Evolutionary conservation across 2,329 filamentous ascomycete genomes (phyloP), one percentile per base, ranked within the genome.

Genomic region (Chaetomium globosum): DNA sequence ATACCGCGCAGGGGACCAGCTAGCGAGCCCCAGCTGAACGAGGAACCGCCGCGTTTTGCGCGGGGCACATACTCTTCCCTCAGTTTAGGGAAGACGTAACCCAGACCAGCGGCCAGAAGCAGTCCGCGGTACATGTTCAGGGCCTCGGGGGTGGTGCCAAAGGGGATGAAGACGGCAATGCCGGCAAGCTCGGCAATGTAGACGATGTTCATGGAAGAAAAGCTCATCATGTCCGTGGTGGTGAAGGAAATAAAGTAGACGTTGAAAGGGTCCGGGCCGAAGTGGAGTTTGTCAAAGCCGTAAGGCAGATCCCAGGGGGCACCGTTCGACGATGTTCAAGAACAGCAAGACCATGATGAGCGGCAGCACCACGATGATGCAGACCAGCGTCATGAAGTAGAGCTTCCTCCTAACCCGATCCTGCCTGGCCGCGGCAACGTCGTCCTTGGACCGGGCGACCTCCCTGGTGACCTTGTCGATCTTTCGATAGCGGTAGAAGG

Each of bases 131-230:
- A 86, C 60, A 76, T 76, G 64, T 83, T 82, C 66, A 81, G 75
- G 12, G 82, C 82, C 33, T 86, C 84, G 30, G 78, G 78, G n/a
- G 82, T 85, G 65, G 80, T 80, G 54, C 85, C 85, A 63, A 87
- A 87, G 73, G 85, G 85, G 33, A 80, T 51, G 51, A 86, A 82
- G 56, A 86, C 78, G 55, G 80, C 77, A 1, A 82, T 70, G 4
- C 78, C 75, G 2, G 82, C 80, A 2, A 83, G 58, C 61, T 84
- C 81, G 26, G 79, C 68, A 23, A 86, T 77, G 75, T 83, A 87
- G 61, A 76, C 77, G 65, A 79, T 77, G 69, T 83, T 82, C 69
- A 83, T 69, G 57, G 76, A 71, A 1, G 72, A 60, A 59, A 80
- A 81, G 13, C 73, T 70, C 16, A 83, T 69, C 19, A 76, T 59